Conservation (phyloP, 2,329 filamentous ascomycete genomes). For the Diaporthe vaccinii region DNA sequence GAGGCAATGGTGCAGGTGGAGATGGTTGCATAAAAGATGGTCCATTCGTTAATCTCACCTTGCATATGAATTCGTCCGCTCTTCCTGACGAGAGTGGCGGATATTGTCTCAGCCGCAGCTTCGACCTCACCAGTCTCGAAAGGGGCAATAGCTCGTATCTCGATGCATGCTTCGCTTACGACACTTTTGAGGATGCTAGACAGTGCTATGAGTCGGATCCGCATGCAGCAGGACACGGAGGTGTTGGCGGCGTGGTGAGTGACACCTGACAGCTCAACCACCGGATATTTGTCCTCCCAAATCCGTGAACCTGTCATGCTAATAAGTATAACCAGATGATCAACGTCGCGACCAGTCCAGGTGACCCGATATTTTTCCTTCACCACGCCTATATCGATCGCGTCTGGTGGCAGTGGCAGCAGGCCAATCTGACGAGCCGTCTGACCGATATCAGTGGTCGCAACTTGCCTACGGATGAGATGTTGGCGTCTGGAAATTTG, state of each 20-base stretch:
- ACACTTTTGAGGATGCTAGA: not conserved
- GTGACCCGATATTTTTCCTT: not conserved
- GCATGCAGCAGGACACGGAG: not conserved
- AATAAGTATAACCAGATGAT: not conserved
- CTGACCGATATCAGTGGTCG: not conserved
- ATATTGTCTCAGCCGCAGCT: not conserved
- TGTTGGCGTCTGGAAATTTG: not conserved
- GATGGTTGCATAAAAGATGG: not conserved
- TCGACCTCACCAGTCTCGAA: not conserved
- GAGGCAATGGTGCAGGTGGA: not conserved
- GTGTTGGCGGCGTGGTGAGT: not conserved
- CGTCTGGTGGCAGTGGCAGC: slow-evolving; percentile 6
- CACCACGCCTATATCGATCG: slow-evolving; percentile 6
- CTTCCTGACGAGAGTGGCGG: not conserved
- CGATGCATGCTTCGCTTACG: not conserved
- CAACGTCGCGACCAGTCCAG: not conserved
- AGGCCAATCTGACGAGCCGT: not conserved
- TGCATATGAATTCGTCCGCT: not conserved
- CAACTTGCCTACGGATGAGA: not conserved
- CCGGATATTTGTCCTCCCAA: not conserved
- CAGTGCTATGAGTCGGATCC: not conserved
- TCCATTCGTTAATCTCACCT: not conserved
- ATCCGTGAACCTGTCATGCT: fast-evolving
- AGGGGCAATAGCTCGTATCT: not conserved
- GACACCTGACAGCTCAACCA: not conserved